Conservation (phyloP, 768 basidiomycete genomes). For the Panus rudis region DNA sequence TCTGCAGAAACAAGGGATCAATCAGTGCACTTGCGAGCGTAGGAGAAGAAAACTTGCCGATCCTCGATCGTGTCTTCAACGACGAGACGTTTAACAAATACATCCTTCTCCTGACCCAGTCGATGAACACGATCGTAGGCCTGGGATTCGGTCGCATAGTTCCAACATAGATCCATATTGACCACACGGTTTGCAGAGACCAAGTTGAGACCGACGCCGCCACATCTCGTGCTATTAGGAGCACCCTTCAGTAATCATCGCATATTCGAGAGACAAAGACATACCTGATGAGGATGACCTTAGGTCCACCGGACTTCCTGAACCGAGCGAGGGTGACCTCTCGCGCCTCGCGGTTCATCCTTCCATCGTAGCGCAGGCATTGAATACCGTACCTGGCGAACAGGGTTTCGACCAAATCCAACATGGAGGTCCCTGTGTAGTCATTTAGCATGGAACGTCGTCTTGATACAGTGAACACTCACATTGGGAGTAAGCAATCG, state of each 20-base stretch:
- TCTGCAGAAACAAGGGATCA: conserved; percentile 23
- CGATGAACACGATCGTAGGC: conserved; percentile 58
- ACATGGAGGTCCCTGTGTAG: conserved; percentile 61
- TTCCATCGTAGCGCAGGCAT: conserved; percentile 59
- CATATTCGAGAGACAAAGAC: conserved; percentile 6
- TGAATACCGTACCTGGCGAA: conserved; percentile 54
- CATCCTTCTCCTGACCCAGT: conserved; percentile 63
- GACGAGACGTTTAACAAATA: conserved; percentile 60
- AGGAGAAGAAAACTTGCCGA: conserved; percentile 34
- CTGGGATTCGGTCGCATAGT: conserved; percentile 64
- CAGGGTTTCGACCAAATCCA: conserved; percentile 56
- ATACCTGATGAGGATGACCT: conserved; percentile 61
- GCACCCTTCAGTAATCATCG: neutral
- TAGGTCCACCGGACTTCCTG: conserved; percentile 49
- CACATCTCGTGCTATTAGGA: conserved; percentile 47
- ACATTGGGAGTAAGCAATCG: conserved; percentile 70
- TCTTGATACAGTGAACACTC: conserved; percentile 10
- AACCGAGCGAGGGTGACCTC: conserved; percentile 46
- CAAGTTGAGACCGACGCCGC: conserved; percentile 63
- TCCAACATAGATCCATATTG: conserved; percentile 72
- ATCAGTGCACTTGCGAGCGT: neutral
- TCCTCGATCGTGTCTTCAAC: conserved; percentile 71
- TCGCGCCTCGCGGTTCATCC: conserved; percentile 48
- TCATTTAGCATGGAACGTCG: neutral
- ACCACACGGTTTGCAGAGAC: conserved; percentile 64